Base-by-base conservation (phyloP, 768 basidiomycete genomes). In the Royoungia palumana region DNA sequence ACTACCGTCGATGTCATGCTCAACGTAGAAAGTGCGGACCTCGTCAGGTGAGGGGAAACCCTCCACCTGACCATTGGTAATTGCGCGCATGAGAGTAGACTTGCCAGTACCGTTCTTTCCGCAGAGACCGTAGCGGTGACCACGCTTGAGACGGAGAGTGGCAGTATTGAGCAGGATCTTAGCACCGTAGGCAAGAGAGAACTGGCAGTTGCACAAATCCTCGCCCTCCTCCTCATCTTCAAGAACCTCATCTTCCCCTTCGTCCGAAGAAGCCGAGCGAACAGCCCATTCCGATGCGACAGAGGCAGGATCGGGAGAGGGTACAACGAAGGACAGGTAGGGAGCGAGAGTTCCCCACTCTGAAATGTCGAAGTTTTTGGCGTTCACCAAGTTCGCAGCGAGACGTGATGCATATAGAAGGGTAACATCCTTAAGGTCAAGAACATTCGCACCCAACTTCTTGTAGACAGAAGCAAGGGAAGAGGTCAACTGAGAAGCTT, bases 71-170 rank as follows among this genome's bases (percentile, higher is more conserved):
- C 88, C 90, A 62, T 92, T 93, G 72, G 83, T 89, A 70, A 93
- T 93, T 53, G 90, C 89, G 57, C 89, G 84, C 90, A 93, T 92
- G 68, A 92, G 82, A 22, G 89, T 92, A 2, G 89, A 92, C 80
- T 97, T 97, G 62, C 94, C 94, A 64, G 94, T 94, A 83, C 94
- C 94, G 73, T 97, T 97, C 77, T 94, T 90, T 70, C 94, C 94
- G 69, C 93, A 95, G 28, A 97, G 86, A 81, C 94, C 94, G 70
- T 97, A 97, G 68, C 94, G 93, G 76, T 96, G 91, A 47, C 94
- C 94, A 73, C 94, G 93, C 80, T 95, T 96, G 69, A 97, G 89
- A 69, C 94, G 92, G 70, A 97, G 89, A 55, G 79, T 87, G 50
- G 94, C 94, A 35, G 93, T 96, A 77, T 97, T 96, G 67, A 97